phyloP scores from a whole-genome alignment of 108 stramenopile genomes.

The Skeletonema marinoi region DNA sequence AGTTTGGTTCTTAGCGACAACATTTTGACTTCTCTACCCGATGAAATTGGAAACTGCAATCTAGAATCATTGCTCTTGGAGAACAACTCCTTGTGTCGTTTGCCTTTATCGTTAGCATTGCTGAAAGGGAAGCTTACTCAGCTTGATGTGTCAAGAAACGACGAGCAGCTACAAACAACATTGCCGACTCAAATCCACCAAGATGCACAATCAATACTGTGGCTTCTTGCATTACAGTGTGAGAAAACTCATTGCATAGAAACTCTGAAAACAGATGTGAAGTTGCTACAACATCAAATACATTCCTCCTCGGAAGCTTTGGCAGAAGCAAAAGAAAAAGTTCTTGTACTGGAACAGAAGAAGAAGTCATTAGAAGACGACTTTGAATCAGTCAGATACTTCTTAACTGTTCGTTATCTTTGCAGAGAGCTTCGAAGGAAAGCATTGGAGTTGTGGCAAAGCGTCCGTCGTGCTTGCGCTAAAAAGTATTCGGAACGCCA shows the following conservation, averaged over 20 bases:
- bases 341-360: conserved; percentile 16
- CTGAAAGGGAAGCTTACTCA: conserved; percentile 15
- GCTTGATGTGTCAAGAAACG: conserved; percentile 38
- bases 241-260: conserved; percentile 30
- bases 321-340: neutral
- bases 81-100: conserved; percentile 37
- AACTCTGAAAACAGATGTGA: conserved; percentile 13
- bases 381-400: conserved; percentile 21
- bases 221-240: conserved; percentile 37
- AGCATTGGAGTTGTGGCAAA: conserved; percentile 18
- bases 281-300: conserved; percentile 28
- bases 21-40: conserved; percentile 28
- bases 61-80: conserved; percentile 22
- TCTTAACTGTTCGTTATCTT: conserved; percentile 20
- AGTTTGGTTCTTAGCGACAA: conserved; percentile 26
- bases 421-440: conserved; percentile 6
- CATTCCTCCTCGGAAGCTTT: conserved; percentile 5
- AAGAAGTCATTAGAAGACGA: conserved; percentile 15
- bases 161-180: conserved; percentile 4
- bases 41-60: conserved; percentile 27
- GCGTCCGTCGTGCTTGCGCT: conserved; percentile 15
- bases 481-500: neutral
- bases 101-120: conserved; percentile 34
- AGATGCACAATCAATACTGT: conserved; percentile 36
- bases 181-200: conserved; percentile 25